Conservation (phyloP, 1,284 basidiomycete genomes). For the Cryptococcus sp. region DNA sequence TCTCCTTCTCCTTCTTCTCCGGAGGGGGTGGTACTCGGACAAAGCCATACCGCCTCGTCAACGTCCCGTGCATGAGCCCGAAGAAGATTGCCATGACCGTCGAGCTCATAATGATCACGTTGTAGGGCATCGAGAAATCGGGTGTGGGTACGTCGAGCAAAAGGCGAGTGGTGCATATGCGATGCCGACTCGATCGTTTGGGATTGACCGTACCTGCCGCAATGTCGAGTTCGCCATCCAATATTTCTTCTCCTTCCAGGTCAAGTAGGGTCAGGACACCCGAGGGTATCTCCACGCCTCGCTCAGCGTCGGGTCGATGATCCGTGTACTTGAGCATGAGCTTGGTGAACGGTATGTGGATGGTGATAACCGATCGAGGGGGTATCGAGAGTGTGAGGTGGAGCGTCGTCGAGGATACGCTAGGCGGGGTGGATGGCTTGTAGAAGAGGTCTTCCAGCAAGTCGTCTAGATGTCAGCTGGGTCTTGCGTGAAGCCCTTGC, state of each 20-base stretch:
- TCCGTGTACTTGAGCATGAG: conserved; percentile 89
- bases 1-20: background rate
- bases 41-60: conserved; percentile 70
- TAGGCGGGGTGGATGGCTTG: conserved; percentile 62
- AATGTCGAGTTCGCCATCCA: too few species aligned
- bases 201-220: background rate
- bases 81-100: conserved; percentile 89
- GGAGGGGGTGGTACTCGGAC: conserved; percentile 29
- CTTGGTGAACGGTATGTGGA: conserved; percentile 73
- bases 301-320: conserved; percentile 90
- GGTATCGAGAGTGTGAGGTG: conserved; percentile 69
- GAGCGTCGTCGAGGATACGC: conserved; percentile 62
- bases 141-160: conserved; percentile 90
- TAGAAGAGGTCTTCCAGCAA: conserved; percentile 61
- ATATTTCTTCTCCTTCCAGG: conserved; percentile 16
- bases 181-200: conserved; percentile 21
- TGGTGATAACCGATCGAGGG: conserved; percentile 56
- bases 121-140: conserved; percentile 99
- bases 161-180: conserved; percentile 73
- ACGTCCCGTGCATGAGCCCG: conserved; percentile 80
- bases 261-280: conserved; percentile 56
- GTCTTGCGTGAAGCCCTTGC: background rate
- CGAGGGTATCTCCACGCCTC: conserved; percentile 86
- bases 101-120: conserved; percentile 93
- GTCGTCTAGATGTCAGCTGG: conserved; percentile 49